Conservation (phyloP, 768 basidiomycete genomes). For the Paxillus involutus region DNA sequence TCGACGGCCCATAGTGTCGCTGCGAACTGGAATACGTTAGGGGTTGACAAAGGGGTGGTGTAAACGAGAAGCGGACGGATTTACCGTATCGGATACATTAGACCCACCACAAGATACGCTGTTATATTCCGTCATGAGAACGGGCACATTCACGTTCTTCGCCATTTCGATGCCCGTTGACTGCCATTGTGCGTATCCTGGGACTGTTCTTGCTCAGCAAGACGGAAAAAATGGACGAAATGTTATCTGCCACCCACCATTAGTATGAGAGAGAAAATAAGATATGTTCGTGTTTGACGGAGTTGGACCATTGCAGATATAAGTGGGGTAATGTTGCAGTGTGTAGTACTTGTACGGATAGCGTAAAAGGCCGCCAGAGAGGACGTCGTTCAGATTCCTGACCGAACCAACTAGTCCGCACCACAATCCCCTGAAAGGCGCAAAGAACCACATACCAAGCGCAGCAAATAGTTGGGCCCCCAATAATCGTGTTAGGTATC, state of each 20-base stretch:
- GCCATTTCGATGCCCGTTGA: constrained; percentile 25
- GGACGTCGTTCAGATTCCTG: constrained; percentile 33
- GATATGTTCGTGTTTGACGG: constrained; percentile 35
- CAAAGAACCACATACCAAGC: too few species aligned
- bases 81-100: constrained; percentile 34
- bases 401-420: too few species aligned
- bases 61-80: too few species aligned
- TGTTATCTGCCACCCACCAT: constrained; percentile 22
- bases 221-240: neutral
- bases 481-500: neutral
- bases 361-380: constrained; percentile 31
- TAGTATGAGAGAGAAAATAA: constrained; percentile 33
- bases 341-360: constrained; percentile 37
- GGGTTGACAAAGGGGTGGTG: neutral
- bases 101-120: constrained; percentile 39
- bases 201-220: constrained; percentile 18
- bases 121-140: constrained; percentile 37
- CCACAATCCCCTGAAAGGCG: too few species aligned
- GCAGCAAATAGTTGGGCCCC: too few species aligned
- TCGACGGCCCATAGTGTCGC: constrained; percentile 37
- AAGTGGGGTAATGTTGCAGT: constrained; percentile 36
- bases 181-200: constrained; percentile 32
- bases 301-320: constrained; percentile 30
- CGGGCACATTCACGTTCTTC: constrained; percentile 24
- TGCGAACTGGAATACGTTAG: constrained; percentile 27